Percentiles rank a stretch among this genome's conserved stretches.
Evolutionary conservation across 2,329 filamentous ascomycete genomes (phyloP).

Genomic region (Orbilia brochopaga): DNA sequence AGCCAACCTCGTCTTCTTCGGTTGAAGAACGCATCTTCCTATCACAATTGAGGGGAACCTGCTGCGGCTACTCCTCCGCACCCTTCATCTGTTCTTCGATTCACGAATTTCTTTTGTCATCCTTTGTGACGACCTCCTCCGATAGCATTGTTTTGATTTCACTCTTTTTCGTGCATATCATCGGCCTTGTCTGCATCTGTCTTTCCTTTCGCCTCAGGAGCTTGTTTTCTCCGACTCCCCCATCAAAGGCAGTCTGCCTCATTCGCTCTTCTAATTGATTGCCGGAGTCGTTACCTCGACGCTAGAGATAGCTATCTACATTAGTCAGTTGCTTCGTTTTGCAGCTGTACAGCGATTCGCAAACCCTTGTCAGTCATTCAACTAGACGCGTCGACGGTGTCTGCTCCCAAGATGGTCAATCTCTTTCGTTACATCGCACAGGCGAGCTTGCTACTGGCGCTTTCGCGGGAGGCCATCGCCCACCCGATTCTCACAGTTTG

Average conservation of each 20-base stretch:
- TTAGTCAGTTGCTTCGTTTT: neutral
- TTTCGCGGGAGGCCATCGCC: conserved; percentile 17
- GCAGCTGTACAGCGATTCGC: neutral
- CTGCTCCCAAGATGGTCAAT: conserved; percentile 31
- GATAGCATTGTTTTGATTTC: neutral
- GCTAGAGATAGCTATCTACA: too few species aligned
- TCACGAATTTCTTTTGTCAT: conserved; percentile 50
- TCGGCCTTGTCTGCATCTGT: conserved; percentile 9
- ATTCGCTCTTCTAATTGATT: neutral
- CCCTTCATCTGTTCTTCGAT: conserved; percentile 26
- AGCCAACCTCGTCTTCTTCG: conserved; percentile 27
- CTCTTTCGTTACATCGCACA: conserved; percentile 19
- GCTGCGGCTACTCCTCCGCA: conserved; percentile 32
- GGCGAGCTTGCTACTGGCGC: conserved; percentile 13
- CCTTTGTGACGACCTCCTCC: conserved; percentile 17
- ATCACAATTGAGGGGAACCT: conserved; percentile 41
- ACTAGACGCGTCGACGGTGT: conserved; percentile 15
- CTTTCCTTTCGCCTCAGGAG: neutral
- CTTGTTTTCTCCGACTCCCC: neutral
- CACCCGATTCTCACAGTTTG: conserved; percentile 30
- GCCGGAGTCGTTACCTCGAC: neutral
- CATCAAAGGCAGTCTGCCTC: neutral
- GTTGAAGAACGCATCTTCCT: conserved; percentile 19
- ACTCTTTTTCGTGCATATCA: neutral
- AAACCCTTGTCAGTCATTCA: neutral